phyloP scores from a whole-genome alignment of 148 eudicot species.

The Pharnaceum exiguum region DNA sequence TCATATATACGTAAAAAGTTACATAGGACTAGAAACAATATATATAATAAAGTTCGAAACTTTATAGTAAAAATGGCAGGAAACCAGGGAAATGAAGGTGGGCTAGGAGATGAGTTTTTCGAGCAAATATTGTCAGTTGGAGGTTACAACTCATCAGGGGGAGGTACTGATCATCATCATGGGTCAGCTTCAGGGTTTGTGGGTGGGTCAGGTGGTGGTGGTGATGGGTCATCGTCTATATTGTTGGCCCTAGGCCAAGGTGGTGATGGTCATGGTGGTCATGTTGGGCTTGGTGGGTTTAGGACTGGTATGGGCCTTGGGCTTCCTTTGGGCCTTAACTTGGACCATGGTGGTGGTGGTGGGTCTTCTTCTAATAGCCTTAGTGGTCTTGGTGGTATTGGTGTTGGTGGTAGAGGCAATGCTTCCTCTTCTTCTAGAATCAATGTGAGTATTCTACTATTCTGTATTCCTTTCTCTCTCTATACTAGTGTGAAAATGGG shows the following conservation, averaged over 20 bases:
- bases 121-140: slow-evolving; percentile 41
- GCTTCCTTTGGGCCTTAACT: slow-evolving; percentile 41
- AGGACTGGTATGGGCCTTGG: slow-evolving; percentile 36
- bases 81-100: slow-evolving; percentile 25
- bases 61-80: slow-evolving; percentile 27
- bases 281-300: slow-evolving; percentile 36
- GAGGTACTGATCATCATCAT: slow-evolving; percentile 7
- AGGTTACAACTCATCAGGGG: slow-evolving; percentile 19
- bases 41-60: background rate
- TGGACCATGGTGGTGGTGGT: slow-evolving; percentile 40
- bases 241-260: slow-evolving; percentile 34
- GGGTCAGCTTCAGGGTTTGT: too few relatives aligned
- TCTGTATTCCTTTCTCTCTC: background rate
- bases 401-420: slow-evolving; percentile 11
- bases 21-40: too few relatives aligned
- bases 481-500: background rate
- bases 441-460: slow-evolving; percentile 26
- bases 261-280: slow-evolving; percentile 30
- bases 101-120: slow-evolving; percentile 42
- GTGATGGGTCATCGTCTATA: slow-evolving; percentile 25
- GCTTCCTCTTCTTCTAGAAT: slow-evolving; percentile 38
- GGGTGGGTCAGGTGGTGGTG: slow-evolving; percentile 17
- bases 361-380: slow-evolving; percentile 10
- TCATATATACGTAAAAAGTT: too few relatives aligned
- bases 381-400: slow-evolving; percentile 15